Percentiles rank a stretch among this genome's conserved stretches.
Conservation (phyloP, 306 rosid genomes). For the Lablab purpureus region DNA sequence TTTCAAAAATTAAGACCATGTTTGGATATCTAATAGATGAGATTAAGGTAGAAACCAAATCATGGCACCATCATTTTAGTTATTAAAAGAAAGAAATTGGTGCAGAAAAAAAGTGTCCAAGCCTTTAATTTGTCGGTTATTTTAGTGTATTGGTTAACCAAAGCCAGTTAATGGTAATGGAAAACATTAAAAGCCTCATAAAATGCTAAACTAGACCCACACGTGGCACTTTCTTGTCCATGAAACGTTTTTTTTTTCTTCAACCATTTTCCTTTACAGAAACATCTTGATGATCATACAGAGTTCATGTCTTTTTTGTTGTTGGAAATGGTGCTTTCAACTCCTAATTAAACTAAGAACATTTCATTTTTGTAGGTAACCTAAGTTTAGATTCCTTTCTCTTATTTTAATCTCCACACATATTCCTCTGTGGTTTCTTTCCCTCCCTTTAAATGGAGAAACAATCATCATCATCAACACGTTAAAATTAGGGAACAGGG, state of each 20-base stretch:
- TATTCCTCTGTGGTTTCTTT: too few species aligned
- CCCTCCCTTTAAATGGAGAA: too few species aligned
- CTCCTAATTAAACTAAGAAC: not conserved
- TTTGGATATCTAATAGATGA: not conserved
- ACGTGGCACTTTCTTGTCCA: not conserved
- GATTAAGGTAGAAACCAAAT: not conserved
- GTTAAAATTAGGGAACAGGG: too few species aligned
- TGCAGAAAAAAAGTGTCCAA: not conserved
- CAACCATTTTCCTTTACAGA: not conserved
- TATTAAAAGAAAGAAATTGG: not conserved
- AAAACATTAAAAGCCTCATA: not conserved
- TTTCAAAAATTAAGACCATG: not conserved
- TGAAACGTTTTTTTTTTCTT: not conserved
- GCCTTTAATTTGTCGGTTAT: not conserved
- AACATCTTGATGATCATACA: not conserved
- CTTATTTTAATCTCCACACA: not conserved
- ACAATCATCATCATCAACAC: too few species aligned
- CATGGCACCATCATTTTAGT: not conserved
- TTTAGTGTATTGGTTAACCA: too few species aligned
- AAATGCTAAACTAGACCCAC: not conserved
- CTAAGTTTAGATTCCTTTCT: not conserved
- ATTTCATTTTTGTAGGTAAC: not conserved
- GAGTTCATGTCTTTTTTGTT: too few species aligned
- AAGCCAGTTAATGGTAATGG: too few species aligned
- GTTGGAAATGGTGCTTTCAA: not conserved